Evolutionary conservation across 495 filamentous ascomycete genomes (phyloP).

Genomic region (Peziza echinospora): DNA sequence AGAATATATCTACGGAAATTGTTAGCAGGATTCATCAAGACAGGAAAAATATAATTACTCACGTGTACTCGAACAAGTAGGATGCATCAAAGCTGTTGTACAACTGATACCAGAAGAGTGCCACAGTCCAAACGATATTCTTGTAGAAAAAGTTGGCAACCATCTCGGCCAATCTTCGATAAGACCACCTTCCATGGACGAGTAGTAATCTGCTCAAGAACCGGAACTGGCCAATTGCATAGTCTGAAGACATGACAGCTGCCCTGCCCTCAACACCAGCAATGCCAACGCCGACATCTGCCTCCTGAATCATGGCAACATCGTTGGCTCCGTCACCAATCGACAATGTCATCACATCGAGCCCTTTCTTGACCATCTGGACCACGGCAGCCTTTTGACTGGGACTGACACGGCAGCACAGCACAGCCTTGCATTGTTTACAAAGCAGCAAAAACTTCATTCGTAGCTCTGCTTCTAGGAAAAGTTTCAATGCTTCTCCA

Average conservation of each 20-base stretch:
- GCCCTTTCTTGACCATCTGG: slow-evolving; percentile 73
- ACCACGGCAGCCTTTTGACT: slow-evolving; percentile 97
- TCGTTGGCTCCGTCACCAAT: slow-evolving; percentile 95
- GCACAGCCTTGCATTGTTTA: slow-evolving; percentile 90
- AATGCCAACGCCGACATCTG: slow-evolving; percentile 94
- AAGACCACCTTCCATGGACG: slow-evolving; percentile 93
- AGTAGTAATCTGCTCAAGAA: slow-evolving; percentile 80
- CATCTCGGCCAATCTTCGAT: slow-evolving; percentile 74
- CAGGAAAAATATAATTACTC: not conserved
- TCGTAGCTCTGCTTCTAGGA: slow-evolving; percentile 57
- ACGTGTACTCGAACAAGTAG: slow-evolving; percentile 87
- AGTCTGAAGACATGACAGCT: slow-evolving; percentile 97
- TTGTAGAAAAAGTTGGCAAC: slow-evolving; percentile 99
- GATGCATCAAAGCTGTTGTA: slow-evolving; percentile 89
- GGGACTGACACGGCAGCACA: slow-evolving; percentile 95
- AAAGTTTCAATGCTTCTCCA: slow-evolving; percentile 79
- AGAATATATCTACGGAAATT: slow-evolving; percentile 58
- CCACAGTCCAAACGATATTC: slow-evolving; percentile 96
- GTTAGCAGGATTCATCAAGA: not conserved
- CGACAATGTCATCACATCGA: slow-evolving; percentile 92
- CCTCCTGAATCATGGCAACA: slow-evolving; percentile 99
- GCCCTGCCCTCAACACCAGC: slow-evolving; percentile 92
- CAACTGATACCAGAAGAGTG: slow-evolving; percentile 94
- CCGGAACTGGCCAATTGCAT: slow-evolving; percentile 93
- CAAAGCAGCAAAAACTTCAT: slow-evolving; percentile 89